Percentiles rank a stretch among this genome's conserved stretches.
These are phyloP conservation scores for Mycena kentingensis DNA, from an alignment of 768 basidiomycete species.

Conservation along the genomic window DNA sequence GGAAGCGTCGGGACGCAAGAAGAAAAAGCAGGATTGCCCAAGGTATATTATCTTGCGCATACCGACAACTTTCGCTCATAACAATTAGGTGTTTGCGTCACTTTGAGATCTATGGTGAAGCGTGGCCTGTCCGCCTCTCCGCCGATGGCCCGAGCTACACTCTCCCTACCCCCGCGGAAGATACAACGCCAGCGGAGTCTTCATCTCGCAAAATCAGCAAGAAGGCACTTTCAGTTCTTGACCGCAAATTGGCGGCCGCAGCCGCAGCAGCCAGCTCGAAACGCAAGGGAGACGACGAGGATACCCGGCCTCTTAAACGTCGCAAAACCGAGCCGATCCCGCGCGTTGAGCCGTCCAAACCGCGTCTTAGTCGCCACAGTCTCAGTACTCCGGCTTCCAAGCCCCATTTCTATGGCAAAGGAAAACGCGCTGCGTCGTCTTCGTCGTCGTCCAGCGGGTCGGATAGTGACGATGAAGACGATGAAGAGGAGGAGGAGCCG, in stretches of 20 bases:
- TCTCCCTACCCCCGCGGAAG: constrained; percentile 52
- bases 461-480: constrained; percentile 7
- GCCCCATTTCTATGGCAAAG: constrained; percentile 6
- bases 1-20: constrained; percentile 58
- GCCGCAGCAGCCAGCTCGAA: constrained; percentile 33
- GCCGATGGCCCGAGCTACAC: constrained; percentile 46
- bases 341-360: constrained; percentile 30
- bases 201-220: constrained; percentile 51
- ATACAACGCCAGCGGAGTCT: constrained; percentile 49
- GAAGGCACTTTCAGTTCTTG: constrained; percentile 51
- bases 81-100: constrained; percentile 74
- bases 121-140: constrained; percentile 70
- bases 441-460: not conserved
- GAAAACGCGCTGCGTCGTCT: not conserved
- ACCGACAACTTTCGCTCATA: constrained; percentile 11
- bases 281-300: constrained; percentile 31
- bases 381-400: constrained; percentile 13
- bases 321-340: constrained; percentile 46
- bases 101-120: constrained; percentile 69
- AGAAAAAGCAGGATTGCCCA: constrained; percentile 70
- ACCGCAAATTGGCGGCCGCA: constrained; percentile 55
- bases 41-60: constrained; percentile 46
- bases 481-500: constrained; percentile 8
- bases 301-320: constrained; percentile 47
- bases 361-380: constrained; percentile 12